phyloP scores from a whole-genome alignment of 2,329 filamentous ascomycete species.

The Didymella lethalis region DNA sequence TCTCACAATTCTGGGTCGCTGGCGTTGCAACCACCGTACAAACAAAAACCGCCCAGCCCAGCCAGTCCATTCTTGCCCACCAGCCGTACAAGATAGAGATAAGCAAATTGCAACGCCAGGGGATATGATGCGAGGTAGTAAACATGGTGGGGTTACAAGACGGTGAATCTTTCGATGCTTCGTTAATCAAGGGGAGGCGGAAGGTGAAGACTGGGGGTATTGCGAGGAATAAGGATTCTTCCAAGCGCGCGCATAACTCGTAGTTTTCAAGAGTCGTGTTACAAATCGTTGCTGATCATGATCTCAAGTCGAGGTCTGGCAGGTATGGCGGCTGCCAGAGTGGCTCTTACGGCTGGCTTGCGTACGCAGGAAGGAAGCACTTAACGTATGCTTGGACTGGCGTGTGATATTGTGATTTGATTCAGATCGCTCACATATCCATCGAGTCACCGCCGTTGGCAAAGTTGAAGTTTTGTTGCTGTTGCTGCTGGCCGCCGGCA shows the following conservation, averaged over 20 bases:
- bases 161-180: conserved; percentile 53
- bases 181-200: conserved; percentile 47
- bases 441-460: conserved; percentile 77
- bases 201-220: conserved; percentile 32
- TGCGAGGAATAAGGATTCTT: conserved; percentile 33
- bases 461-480: conserved; percentile 92
- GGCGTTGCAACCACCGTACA: conserved; percentile 24
- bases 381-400: conserved; percentile 12
- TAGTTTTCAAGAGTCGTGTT: conserved; percentile 37
- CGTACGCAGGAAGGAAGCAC: conserved; percentile 11
- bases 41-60: conserved; percentile 27
- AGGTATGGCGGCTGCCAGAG: conserved; percentile 2
- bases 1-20: conserved; percentile 24
- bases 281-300: conserved; percentile 36
- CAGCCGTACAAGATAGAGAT: conserved; percentile 33
- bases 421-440: conserved; percentile 69
- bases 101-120: conserved; percentile 49
- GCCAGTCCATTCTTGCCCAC: conserved; percentile 34
- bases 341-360: conserved; percentile 14
- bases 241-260: conserved; percentile 25
- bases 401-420: neutral
- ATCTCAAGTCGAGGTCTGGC: conserved; percentile 26
- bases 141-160: conserved; percentile 50
- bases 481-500: conserved; percentile 60
- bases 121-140: conserved; percentile 53